These are phyloP conservation scores for Phytopythium kandeliae DNA, from an alignment of 352 stramenopile species.

Conservation along the genomic window DNA sequence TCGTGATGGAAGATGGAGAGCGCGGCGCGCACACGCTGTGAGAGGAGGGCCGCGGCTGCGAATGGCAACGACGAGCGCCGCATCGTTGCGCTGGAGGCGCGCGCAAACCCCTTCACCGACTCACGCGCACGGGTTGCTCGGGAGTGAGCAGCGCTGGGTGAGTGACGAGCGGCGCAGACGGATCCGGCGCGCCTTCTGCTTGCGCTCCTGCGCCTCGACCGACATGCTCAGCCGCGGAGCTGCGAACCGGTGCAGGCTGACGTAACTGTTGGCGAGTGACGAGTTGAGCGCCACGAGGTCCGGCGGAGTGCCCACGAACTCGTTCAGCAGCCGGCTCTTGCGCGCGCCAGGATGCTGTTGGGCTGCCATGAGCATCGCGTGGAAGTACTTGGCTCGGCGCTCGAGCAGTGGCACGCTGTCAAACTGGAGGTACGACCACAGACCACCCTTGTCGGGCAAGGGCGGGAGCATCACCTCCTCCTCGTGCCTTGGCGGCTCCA, in stretches of 20 bases:
- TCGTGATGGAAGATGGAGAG: not conserved
- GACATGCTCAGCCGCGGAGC: constrained; percentile 57
- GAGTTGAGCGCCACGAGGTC: constrained; percentile 48
- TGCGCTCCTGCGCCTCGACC: constrained; percentile 70
- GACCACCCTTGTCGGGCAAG: constrained; percentile 56
- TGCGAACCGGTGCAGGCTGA: constrained; percentile 74
- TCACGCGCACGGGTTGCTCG: not conserved
- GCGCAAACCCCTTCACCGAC: no score
- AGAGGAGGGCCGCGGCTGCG: not conserved
- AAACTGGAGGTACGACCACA: constrained; percentile 71
- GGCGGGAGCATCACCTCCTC: constrained; percentile 29
- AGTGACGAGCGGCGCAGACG: constrained; percentile 40
- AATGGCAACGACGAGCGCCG: no score
- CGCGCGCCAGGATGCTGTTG: constrained; percentile 41
- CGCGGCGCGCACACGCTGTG: not conserved
- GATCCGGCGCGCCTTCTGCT: constrained; percentile 68
- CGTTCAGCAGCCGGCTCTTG: constrained; percentile 52
- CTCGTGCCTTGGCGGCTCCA: constrained; percentile 9
- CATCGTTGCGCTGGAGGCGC: no score
- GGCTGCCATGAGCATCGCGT: constrained; percentile 53
- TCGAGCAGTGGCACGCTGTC: constrained; percentile 58
- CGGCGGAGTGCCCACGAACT: constrained; percentile 61
- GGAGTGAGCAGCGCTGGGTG: constrained; percentile 12
- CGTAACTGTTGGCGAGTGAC: constrained; percentile 66
- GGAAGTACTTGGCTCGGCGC: constrained; percentile 54